Percentiles rank a stretch among this genome's conserved stretches.
Evolutionary conservation across 306 rosid genomes (phyloP).

Genomic region (Begonia fuchsioides): DNA sequence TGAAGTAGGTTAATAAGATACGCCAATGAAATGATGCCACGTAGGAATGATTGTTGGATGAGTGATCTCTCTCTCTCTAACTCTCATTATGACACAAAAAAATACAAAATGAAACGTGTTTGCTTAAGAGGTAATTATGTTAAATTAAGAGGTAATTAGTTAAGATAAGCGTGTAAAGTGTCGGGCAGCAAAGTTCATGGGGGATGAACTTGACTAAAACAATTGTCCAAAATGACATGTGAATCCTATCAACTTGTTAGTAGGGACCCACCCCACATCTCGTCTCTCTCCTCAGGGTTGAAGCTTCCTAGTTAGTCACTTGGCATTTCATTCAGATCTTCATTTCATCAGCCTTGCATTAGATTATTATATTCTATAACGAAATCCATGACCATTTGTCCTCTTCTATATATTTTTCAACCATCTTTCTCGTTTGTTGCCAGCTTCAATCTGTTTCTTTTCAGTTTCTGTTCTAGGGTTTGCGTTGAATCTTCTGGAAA

Average conservation of each 20-base stretch:
- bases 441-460: background rate
- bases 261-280: constrained; percentile 59
- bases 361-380: constrained; percentile 13
- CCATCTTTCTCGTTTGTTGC: background rate
- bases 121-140: background rate
- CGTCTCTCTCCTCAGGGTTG: constrained; percentile 15
- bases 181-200: constrained; percentile 55
- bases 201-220: constrained; percentile 70
- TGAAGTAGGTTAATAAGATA: too few species aligned
- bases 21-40: too few species aligned
- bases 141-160: constrained; percentile 19
- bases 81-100: too few species aligned
- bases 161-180: constrained; percentile 7
- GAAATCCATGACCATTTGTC: background rate
- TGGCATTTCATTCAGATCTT: background rate
- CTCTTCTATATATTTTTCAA: background rate
- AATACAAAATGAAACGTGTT: too few species aligned
- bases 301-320: constrained; percentile 49
- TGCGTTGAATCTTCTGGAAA: background rate
- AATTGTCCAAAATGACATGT: constrained; percentile 73
- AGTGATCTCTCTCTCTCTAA: too few species aligned
- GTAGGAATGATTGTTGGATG: too few species aligned
- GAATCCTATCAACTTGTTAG: constrained; percentile 57
- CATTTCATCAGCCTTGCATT: too few species aligned
- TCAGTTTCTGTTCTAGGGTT: background rate